Conservation (phyloP, 345 rosid genomes). For the Lepidium africanum region DNA sequence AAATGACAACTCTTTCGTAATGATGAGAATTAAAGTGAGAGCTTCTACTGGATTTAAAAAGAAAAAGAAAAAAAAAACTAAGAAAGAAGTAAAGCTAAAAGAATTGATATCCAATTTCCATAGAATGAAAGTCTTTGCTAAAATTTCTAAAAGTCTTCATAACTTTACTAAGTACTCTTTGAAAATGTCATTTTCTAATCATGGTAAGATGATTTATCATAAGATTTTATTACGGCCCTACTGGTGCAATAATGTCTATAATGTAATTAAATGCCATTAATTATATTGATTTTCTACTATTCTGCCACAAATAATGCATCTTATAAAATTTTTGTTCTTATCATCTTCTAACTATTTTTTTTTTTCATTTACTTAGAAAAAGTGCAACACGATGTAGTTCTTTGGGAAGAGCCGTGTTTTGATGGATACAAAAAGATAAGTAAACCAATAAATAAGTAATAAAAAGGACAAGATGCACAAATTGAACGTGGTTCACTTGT, state of each 20-base stretch:
- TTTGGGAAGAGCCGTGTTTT: background rate
- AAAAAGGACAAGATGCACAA: too few species aligned
- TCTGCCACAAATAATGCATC: background rate
- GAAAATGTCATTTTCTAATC: slow-evolving; percentile 2
- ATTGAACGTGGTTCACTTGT: too few species aligned
- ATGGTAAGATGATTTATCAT: background rate
- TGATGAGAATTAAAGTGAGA: background rate
- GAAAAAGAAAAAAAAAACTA: slow-evolving; percentile 18
- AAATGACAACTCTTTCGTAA: background rate
- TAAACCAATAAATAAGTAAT: too few species aligned
- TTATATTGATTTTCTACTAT: background rate
- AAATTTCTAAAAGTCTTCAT: background rate
- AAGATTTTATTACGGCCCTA: background rate
- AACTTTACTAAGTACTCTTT: background rate
- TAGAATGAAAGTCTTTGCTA: background rate
- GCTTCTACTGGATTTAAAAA: too few species aligned
- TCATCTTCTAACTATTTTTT: background rate
- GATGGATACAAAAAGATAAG: too few species aligned
- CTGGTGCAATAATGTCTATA: background rate
- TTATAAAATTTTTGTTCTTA: background rate
- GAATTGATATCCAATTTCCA: background rate
- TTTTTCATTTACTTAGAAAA: background rate
- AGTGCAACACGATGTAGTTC: background rate
- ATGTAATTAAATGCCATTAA: background rate
- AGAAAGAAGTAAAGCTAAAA: slow-evolving; percentile 17